These are phyloP conservation scores for Coniochaeta sp. DNA, from an alignment of 2,329 filamentous ascomycete genomes.

Conservation along the genomic window DNA sequence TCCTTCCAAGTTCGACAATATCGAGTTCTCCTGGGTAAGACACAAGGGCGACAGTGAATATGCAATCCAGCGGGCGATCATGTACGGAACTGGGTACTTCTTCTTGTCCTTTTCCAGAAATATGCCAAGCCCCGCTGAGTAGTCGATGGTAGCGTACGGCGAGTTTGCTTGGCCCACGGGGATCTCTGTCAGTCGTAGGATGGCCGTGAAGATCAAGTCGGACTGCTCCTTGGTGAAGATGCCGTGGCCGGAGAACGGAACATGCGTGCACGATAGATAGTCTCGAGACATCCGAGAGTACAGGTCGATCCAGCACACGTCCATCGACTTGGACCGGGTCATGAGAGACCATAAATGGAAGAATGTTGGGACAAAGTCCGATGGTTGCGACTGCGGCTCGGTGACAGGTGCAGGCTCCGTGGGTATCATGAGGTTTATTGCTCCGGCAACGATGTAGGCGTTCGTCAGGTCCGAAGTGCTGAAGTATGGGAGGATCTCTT, in stretches of 20 bases:
- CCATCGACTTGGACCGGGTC: constrained; percentile 79
- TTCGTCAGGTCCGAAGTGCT: constrained; percentile 88
- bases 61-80: constrained; percentile 87
- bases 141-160: constrained; percentile 80
- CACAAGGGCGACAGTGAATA: constrained; percentile 87
- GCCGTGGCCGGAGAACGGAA: constrained; percentile 78
- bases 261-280: constrained; percentile 64
- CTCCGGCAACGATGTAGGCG: constrained; percentile 84
- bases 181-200: constrained; percentile 85
- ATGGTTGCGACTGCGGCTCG: constrained; percentile 71
- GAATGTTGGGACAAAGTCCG: constrained; percentile 84
- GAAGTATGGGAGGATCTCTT: constrained; percentile 79
- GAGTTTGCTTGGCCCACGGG: constrained; percentile 94
- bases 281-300: constrained; percentile 84
- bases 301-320: constrained; percentile 82
- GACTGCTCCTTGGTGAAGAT: constrained; percentile 92
- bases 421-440: constrained; percentile 82
- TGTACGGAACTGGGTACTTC: constrained; percentile 86
- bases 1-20: constrained; percentile 79
- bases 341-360: constrained; percentile 96
- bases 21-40: constrained; percentile 67
- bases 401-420: constrained; percentile 70
- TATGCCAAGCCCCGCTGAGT: constrained; percentile 72
- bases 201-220: constrained; percentile 84
- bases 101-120: constrained; percentile 89